Evolutionary conservation across 2,329 filamentous ascomycete genomes (phyloP), one percentile per base, ranked within the genome.

Genomic region (Hortaea sp.): DNA sequence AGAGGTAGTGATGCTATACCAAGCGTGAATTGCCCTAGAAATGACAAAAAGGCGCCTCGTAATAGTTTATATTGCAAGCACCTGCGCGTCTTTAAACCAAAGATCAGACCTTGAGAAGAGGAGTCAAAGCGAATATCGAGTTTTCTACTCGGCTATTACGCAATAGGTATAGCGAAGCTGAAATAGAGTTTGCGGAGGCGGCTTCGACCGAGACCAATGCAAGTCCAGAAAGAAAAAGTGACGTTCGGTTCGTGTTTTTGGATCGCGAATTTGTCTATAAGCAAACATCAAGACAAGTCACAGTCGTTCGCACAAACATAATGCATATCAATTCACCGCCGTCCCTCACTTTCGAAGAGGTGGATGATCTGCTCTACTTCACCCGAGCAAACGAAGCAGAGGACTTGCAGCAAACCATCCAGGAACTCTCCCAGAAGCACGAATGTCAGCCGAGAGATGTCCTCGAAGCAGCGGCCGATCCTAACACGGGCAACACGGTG

Each of bases 311-410:
- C 20, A 20, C 20, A 20, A 20, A 20, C 20, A 20, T n/a, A n/a
- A 39, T 45, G 42, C 32, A 44, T 29, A 12, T 31, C 29, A 46
- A 13, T 20, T 12, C 27, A 28, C 10, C 39, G n/a, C 50, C 46
- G n/a, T 6, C 45, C 55, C 70, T 90, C 42, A 77, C 78, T 42
- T 81, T 85, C 63, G 89, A 95, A 44, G 79, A 88, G 65, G 83
- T 94, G 59, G 89, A 95, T 64, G 90, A 97, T 67, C 77, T 97
- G 54, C 78, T 97, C 55, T 95, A 95, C 70, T 81, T 87, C 56
- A 78, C 88, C 2, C 85, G 90, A 34, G 76, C 78, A 0, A 88
- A 88, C 53, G 89, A 95, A 53, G 71, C 80, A 47, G 69, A 74
- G 12, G 85, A 90, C 28, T 72, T 97, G 41, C 70, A 75, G 40